phyloP scores from a whole-genome alignment of 345 rosid genomes.

The Gossypium longicalyx region DNA sequence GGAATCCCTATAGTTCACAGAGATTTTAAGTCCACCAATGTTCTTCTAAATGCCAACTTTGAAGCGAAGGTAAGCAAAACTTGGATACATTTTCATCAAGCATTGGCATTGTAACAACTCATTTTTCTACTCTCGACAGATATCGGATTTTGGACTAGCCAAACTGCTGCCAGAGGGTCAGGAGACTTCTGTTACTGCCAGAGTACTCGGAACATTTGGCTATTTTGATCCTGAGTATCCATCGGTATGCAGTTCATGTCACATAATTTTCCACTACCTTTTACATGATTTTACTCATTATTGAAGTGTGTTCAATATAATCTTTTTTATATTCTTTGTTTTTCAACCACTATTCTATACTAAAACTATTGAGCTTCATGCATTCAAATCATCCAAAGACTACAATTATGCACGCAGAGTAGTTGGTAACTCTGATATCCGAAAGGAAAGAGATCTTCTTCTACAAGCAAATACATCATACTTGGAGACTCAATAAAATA shows the following conservation, averaged over 20 bases:
- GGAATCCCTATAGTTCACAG: constrained; percentile 90
- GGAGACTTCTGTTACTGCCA: constrained; percentile 74
- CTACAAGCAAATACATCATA: too few relatives aligned
- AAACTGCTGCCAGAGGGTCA: constrained; percentile 93
- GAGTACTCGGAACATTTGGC: constrained; percentile 94
- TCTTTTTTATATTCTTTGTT: too few relatives aligned
- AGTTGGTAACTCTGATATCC: too few relatives aligned
- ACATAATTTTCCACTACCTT: neutral
- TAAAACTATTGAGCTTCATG: too few relatives aligned
- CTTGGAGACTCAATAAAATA: too few relatives aligned
- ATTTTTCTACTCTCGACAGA: constrained; percentile 34
- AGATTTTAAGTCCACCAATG: constrained; percentile 91
- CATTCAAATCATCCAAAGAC: too few relatives aligned
- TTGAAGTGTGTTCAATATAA: too few relatives aligned
- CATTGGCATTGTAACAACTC: constrained; percentile 9
- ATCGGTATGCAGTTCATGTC: constrained; percentile 44
- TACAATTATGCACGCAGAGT: too few relatives aligned
- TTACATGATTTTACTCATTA: neutral
- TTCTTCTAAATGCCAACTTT: constrained; percentile 61
- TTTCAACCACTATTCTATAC: too few relatives aligned
- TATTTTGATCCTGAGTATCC: constrained; percentile 96
- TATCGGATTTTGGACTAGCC: constrained; percentile 94
- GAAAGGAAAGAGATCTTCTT: too few relatives aligned
- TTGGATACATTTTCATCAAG: neutral
- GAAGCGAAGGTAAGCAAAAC: constrained; percentile 65